phyloP scores from a whole-genome alignment of 78 protist species.

The Polysphondylium violaceum region DNA sequence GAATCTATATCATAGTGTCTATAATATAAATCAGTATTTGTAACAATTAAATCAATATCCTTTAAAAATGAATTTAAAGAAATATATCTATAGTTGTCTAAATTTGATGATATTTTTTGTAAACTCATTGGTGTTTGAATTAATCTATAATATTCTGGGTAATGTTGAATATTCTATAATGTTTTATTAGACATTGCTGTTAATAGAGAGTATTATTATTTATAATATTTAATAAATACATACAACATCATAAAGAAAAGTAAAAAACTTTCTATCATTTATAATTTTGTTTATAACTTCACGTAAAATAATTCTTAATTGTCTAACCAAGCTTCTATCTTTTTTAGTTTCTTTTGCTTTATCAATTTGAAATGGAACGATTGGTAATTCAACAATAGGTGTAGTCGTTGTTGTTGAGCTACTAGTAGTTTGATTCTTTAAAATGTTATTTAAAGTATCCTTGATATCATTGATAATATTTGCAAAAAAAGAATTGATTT shows the following conservation, averaged over 20 bases:
- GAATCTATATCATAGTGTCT: constrained; percentile 22
- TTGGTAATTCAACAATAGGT: constrained; percentile 18
- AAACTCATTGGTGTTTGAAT: constrained; percentile 72
- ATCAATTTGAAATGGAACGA: background rate
- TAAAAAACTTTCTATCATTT: constrained; percentile 46
- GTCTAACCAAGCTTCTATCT: constrained; percentile 64
- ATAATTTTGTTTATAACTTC: constrained; percentile 54
- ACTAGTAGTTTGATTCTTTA: background rate
- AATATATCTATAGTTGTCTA: constrained; percentile 48
- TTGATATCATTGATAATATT: constrained; percentile 17
- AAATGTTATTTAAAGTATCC: background rate
- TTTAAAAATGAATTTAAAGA: constrained; percentile 23
- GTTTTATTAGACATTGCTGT: background rate
- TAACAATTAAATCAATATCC: constrained; percentile 53
- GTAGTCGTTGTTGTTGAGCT: background rate
- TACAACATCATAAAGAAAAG: constrained; percentile 62
- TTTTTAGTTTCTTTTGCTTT: constrained; percentile 33
- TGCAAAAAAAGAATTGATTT: background rate
- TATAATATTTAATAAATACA: constrained; percentile 4
- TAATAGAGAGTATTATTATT: background rate
- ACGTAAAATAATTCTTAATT: constrained; percentile 56
- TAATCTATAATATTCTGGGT: constrained; percentile 75
- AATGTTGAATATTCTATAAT: constrained; percentile 27
- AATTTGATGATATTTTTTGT: constrained; percentile 13
- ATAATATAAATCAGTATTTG: constrained; percentile 40